These are phyloP conservation scores for Herpetomonas tarakana DNA, from an alignment of 208 protist species.

Conservation along the genomic window DNA sequence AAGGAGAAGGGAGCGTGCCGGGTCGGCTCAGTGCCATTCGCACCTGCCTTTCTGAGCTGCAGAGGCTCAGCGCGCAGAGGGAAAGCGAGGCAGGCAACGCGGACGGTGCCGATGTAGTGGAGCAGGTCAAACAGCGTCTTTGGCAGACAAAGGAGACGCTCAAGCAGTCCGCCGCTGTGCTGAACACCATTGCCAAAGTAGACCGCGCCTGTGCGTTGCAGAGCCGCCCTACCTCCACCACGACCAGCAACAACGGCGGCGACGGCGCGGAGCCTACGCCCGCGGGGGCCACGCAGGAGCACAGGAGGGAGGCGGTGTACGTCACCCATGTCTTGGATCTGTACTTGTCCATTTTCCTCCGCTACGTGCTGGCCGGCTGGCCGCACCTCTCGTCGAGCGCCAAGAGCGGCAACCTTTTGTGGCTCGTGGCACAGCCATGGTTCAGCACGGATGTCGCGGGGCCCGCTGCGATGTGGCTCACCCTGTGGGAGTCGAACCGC, in stretches of 20 bases:
- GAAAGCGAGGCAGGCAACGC: too few species aligned
- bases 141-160: constrained; percentile 1
- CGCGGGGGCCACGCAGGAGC: background rate
- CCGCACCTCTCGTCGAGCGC: background rate
- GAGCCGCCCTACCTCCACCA: background rate
- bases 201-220: constrained; percentile 7
- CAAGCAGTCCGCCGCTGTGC: background rate
- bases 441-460: constrained; percentile 1
- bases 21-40: too few species aligned
- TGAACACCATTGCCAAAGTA: constrained; percentile 7
- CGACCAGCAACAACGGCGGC: background rate
- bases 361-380: constrained; percentile 18
- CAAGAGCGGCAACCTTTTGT: constrained; percentile 12
- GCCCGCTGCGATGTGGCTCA: constrained; percentile 10
- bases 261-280: too few species aligned
- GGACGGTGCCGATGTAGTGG: too few species aligned
- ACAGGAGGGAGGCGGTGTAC: background rate
- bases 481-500: background rate
- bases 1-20: too few species aligned
- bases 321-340: constrained; percentile 23
- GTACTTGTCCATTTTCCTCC: constrained; percentile 15
- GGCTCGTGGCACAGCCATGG: constrained; percentile 10
- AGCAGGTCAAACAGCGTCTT: constrained; percentile 2
- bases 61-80: too few species aligned
- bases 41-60: too few species aligned